A percentile compares a stretch with the other conserved stretches of the same genome.
Conservation (phyloP, 177 flowering plant genomes). For the Vitis hybrid region DNA sequence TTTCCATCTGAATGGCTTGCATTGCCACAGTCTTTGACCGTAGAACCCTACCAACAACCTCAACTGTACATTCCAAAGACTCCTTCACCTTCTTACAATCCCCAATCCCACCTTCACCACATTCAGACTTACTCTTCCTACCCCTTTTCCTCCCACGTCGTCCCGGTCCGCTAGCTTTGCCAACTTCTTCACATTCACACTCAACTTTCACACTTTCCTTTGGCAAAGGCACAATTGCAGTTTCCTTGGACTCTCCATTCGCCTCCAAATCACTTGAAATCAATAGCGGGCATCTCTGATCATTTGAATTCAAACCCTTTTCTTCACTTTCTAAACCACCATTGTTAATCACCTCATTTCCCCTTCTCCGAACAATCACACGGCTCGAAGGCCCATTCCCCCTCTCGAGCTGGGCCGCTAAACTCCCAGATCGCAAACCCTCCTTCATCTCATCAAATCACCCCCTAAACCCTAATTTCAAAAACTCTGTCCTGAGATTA, state of each 20-base stretch:
- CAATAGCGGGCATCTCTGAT: neutral
- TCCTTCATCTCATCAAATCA: slow-evolving; percentile 15
- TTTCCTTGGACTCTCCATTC: neutral
- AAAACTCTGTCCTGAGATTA: neutral
- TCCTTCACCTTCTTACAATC: slow-evolving; percentile 9
- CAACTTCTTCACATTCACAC: slow-evolving; percentile 1
- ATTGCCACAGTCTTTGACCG: slow-evolving; percentile 26
- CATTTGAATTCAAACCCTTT: slow-evolving; percentile 6
- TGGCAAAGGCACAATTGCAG: neutral
- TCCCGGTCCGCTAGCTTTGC: neutral
- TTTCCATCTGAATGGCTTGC: slow-evolving; percentile 2
- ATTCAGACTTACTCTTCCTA: neutral
- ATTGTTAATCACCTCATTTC: neutral
- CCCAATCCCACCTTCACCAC: slow-evolving; percentile 3
- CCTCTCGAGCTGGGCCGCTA: neutral
- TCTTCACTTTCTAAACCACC: neutral
- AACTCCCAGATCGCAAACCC: slow-evolving; percentile 15
- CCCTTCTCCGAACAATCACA: neutral
- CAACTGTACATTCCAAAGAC: slow-evolving; percentile 2
- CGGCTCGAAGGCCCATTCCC: neutral
- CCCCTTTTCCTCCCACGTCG: slow-evolving; percentile 19
- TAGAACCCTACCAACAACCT: slow-evolving; percentile 34
- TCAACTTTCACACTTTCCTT: neutral
- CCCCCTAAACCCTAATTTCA: neutral
- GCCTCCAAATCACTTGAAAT: neutral